Evolutionary conservation across 2,329 filamentous ascomycete species (phyloP), one percentile per base, ranked within the genome.

Genomic region (Talaromyces sp.): DNA sequence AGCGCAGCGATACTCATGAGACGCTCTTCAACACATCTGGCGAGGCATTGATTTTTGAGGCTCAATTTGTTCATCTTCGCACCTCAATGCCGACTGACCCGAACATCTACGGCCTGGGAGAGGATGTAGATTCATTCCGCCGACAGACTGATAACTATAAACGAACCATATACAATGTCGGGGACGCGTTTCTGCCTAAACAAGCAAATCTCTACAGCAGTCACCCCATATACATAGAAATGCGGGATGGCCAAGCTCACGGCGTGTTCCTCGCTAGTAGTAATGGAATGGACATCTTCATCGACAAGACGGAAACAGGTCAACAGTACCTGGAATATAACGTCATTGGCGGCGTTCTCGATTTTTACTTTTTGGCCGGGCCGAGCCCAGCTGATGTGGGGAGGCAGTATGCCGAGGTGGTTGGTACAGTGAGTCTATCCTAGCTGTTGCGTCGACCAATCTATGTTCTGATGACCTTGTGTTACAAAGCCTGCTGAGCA

Each of bases 251-350:
- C 76, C 85, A 68, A 76, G 87, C 63, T 70, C 90, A 77, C 82
- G 88, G 76, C 23, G 89, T 91, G 4, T 88, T 90, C 70, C 78
- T 91, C 28, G 75, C 89, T 65, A 91, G 90, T 74, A 88, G 86
- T 8, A 89, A 91, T 67, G 89, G 85, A 27, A 92, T 92, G 87
- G 89, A 93, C 64, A 81, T 93, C 71, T 88, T 88, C 67, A 87
- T 93, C 72, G 83, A 91, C 70, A 84, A 86, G 65, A 85, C 83
- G 1, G 75, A 79, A 8, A 73, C 80, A 18, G 79, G 82, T 14
- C 76, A 61, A 64, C 87, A 93, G 71, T 91, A 88, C 62, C 82
- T 95, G 4, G 89, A 93, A 74, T 95, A 93, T 76, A 92, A 93
- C 72, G 85, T 86, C 1, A 81, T 93, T 0, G 90, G 91, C 5